A percentile compares a stretch with the other conserved stretches of the same genome.
Conservation (phyloP, 2,329 filamentous ascomycete genomes). For the Chalaropsis thielavioides region DNA sequence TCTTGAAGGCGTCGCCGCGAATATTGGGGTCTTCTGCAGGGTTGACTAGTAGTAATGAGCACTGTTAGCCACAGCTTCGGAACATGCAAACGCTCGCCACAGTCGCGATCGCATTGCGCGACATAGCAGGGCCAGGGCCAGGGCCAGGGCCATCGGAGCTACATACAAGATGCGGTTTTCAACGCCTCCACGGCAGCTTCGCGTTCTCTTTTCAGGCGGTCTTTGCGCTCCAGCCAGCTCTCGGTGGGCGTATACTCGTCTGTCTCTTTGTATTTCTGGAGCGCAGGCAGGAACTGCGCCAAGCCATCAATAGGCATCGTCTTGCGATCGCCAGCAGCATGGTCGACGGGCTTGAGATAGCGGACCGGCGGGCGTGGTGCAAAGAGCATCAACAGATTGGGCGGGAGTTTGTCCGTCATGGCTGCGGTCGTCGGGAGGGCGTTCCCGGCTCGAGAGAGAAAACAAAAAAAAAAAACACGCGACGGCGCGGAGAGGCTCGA, state of each 20-base stretch:
- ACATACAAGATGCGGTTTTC: constrained; percentile 31
- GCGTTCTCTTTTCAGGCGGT: constrained; percentile 72
- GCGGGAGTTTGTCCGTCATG: constrained; percentile 96
- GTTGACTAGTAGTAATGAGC: constrained; percentile 47
- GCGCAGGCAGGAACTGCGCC: constrained; percentile 56
- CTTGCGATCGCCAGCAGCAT: constrained; percentile 66
- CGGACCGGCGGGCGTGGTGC: constrained; percentile 82
- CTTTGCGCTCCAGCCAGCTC: constrained; percentile 80
- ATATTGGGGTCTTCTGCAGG: constrained; percentile 76
- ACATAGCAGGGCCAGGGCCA: neutral
- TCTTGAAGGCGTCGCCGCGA: constrained; percentile 87
- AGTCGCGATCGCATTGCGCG: too few species aligned
- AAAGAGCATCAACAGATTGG: constrained; percentile 85
- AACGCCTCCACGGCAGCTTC: constrained; percentile 50
- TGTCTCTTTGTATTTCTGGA: constrained; percentile 64
- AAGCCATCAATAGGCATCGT: constrained; percentile 61
- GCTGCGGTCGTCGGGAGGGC: constrained; percentile 19
- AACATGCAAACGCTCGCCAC: neutral
- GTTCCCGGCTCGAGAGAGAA: neutral
- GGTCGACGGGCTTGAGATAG: constrained; percentile 72
- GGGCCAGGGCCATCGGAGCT: neutral
- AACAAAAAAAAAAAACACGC: neutral
- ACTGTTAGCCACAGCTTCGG: neutral
- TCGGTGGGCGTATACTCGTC: constrained; percentile 70
- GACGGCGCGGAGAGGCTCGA: neutral